Base-by-base conservation (phyloP, 768 basidiomycete genomes). In the Termitomyces eurrhizus region DNA sequence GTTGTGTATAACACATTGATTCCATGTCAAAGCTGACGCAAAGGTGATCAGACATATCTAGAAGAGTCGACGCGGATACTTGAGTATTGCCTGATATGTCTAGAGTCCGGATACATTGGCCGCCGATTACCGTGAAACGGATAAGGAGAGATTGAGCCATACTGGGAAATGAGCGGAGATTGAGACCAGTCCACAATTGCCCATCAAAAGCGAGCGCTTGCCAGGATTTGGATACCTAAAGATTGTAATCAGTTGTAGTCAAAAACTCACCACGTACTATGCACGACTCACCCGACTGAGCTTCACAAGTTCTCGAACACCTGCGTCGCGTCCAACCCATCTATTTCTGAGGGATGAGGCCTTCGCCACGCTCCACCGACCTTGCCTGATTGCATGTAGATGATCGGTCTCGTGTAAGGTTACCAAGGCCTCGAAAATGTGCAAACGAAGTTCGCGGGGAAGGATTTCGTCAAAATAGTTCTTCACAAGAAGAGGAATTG, bases 191-290 rank as follows among this genome's bases (percentile, higher is more conserved):
- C 94, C 94, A 95, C n/a, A 95, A 79, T 67, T 93, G 90, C 14
- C 93, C 93, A 70, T 96, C 94, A 65, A 88, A 85, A 29, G 87
- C 85, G 42, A 95, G 82, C 2, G 75, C 70, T 56, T 83, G 85
- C 93, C 93, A 96, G 11, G 78, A 67, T 69, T 83, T 89, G 33
- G 89, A 94, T 12, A 93, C 89, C 90, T 93, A 63, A 66, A 41
- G 58, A 60, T 33, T 36, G 66, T 41, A 62, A 59, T 35, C 37
- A 32, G 53, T 50, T 48, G 26, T 24, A 12, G 6, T 32, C 26
- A 18, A 37, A 21, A 46, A 45, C 35, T 49, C 13, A n/a, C 24
- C 29, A 26, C 50, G 14, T 54, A 12, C 12, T 32, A 56, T 53
- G 18, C 4, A n/a, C 42, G 56, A 36, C 86, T 74, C 73, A 95